Evolutionary conservation across 495 filamentous ascomycete genomes (phyloP).

Genomic region (Talaromyces nanjingensis): DNA sequence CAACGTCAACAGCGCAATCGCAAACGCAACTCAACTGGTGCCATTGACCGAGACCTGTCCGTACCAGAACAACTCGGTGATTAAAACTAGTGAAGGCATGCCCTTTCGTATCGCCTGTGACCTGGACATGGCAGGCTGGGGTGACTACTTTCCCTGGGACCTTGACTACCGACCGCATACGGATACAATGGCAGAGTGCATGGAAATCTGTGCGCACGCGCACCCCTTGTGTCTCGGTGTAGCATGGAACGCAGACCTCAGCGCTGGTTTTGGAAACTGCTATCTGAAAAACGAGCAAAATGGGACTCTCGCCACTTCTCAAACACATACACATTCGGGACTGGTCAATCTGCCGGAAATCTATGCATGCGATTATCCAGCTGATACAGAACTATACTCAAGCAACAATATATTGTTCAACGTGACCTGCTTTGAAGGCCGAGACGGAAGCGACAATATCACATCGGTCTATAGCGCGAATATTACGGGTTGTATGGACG

Average conservation of each 20-base stretch:
- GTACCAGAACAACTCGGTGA: constrained; percentile 7
- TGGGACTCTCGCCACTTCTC: background rate
- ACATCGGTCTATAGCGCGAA: constrained; percentile 5
- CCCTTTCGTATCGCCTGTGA: constrained; percentile 4
- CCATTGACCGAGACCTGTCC: background rate
- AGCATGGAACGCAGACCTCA: constrained; percentile 3
- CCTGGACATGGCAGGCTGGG: background rate
- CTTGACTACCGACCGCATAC: background rate
- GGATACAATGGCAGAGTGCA: constrained; percentile 3
- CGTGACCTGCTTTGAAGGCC: constrained; percentile 5
- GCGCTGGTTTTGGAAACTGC: constrained; percentile 4
- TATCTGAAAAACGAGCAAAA: constrained; percentile 2
- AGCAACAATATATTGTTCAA: constrained; percentile 3
- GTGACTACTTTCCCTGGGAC: constrained; percentile 6
- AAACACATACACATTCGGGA: background rate
- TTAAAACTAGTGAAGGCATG: background rate
- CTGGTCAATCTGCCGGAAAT: background rate
- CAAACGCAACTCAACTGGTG: background rate
- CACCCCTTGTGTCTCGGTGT: constrained; percentile 6
- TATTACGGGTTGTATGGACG: constrained; percentile 1
- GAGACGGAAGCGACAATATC: background rate
- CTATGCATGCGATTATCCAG: background rate
- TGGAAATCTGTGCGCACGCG: background rate
- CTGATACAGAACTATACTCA: background rate
- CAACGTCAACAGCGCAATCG: constrained; percentile 9